Base-by-base conservation (phyloP, 495 filamentous ascomycete species). In the Xylaria grammica region DNA sequence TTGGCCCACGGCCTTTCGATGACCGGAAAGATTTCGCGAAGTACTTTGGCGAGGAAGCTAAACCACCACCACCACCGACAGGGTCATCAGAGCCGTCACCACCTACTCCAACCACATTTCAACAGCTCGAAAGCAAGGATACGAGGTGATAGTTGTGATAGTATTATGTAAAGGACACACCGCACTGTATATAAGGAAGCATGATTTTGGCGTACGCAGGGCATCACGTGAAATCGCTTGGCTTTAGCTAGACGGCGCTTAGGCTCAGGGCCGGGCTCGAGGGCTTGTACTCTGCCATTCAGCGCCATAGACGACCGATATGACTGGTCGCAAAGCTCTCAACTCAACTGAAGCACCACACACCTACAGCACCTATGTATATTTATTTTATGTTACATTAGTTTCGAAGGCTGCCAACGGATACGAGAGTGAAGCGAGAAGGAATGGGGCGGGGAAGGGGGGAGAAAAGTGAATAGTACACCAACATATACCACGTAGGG, bases 1-100 rank as follows among this genome's bases (percentile, higher is more conserved):
- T 99, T 26, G 95, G 95, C 2, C 89, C 87, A 42, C 82, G 95
- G 57, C 87, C 89, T 44, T 98, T 88, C 74, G 87, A 88, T 24
- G 93, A 97, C 49, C 86, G 89, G 65, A 87, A 88, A 68, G 93
- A 98, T 64, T 97, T 99, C 74, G 77, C 85, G 54, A 98, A 97
- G 79, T 98, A 97, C 79, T 99, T 99, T 75, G 87, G 89, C 60
- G 75, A 73, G 57, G 77, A 79, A 13, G 70, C 73, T 17, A 79
- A 79, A 22, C 60, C 38, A 57, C 50, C 65, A 46, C 42, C 51
- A n/a, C 24, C 52, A 32, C 51, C 51, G 1, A 62, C 69, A 40
- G 67, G 57, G 22, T 68, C 74, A 15, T 65, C 72, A 5, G 72
- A 76, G 19, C 69, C 68, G 24, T 72, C 74, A 40, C 32, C 62